Evolutionary conservation across 192 early-diverging fungal species (phyloP), one percentile per base, ranked within the genome.

Genomic region (Backusella tuberculispora): DNA sequence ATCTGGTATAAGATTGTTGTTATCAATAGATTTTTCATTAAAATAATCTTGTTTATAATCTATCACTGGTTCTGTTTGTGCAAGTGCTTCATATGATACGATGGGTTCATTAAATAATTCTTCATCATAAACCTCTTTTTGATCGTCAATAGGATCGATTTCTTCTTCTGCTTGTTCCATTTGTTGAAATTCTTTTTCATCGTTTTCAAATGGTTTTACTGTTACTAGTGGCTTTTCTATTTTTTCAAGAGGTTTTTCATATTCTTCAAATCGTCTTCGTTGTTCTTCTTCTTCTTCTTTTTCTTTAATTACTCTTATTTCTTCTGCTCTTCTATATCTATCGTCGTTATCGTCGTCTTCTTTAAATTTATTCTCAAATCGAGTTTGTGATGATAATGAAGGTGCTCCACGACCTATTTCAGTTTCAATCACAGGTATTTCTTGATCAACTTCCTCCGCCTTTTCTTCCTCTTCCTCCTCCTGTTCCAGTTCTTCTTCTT

Each of bases 391-490:
- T 26, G 10, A 26, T 10, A 24, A 8, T 60, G 53, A 60, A 7
- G 53, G 19, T 19, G 50, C 10, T 26, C 53, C 21, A 12, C 53
- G 21, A 29, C 53, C 21, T 24, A 40, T 38, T 66, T 38, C 26
- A 17, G 37, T 41, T 42, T 67, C 40, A 67, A 67, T 67, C 7
- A 67, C 66, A 13, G 66, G 66, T 24, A 67, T 4, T 7, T 46
- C 70, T n/a, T 44, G 17, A 4, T 73, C 50, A 24, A 26, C 72
- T 19, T 15, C 21, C 17, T 53, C 69, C 34, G 6, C 71, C 2
- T 47, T 26, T 43, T 56, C 34, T 21, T 56, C 34, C 34, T 56
- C 50, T 19, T 64, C 50, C 63, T 24, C 56, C 3, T 72, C 44
- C 6, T 26, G 21, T 47, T 63, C 53, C 41, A 24, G 13, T 56